A percentile compares a stretch with the other conserved stretches of the same genome.
Conservation (phyloP, 2,329 filamentous ascomycete genomes). For the Colletotrichum scovillei region DNA sequence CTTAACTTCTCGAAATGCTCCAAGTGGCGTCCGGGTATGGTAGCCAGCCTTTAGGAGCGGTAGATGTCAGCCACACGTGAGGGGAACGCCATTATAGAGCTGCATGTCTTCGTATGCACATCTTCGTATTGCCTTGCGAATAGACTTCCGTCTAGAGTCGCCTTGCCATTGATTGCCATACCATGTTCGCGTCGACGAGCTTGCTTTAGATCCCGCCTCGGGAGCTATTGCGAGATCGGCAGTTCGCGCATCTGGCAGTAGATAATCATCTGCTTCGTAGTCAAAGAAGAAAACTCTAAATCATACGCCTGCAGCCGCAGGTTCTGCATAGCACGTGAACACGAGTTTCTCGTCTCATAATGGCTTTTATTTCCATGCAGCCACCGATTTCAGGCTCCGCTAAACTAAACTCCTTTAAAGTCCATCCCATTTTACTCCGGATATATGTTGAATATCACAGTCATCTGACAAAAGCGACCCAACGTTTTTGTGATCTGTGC, state of each 20-base stretch:
- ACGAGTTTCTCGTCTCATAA: neutral
- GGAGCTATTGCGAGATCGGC: neutral
- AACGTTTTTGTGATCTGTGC: neutral
- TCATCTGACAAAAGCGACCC: neutral
- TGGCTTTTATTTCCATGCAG: conserved; percentile 1
- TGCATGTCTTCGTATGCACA: neutral
- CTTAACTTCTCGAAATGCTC: neutral
- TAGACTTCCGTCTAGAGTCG: neutral
- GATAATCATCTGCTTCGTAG: neutral
- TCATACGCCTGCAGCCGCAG: neutral
- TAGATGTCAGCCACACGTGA: neutral
- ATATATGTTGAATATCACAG: conserved; percentile 35
- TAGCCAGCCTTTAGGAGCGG: neutral
- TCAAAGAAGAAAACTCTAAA: neutral
- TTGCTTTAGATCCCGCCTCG: neutral
- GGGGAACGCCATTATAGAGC: neutral
- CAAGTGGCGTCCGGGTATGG: neutral
- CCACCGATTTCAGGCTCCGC: conserved; percentile 1
- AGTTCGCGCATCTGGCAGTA: neutral
- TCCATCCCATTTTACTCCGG: conserved; percentile 27
- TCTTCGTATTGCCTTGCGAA: neutral
- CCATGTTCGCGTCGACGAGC: neutral
- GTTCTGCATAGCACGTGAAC: neutral
- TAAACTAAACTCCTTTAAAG: neutral
- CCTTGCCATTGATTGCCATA: neutral